Base-by-base conservation (phyloP, 305 asterid species). In the Rubia balearica region DNA sequence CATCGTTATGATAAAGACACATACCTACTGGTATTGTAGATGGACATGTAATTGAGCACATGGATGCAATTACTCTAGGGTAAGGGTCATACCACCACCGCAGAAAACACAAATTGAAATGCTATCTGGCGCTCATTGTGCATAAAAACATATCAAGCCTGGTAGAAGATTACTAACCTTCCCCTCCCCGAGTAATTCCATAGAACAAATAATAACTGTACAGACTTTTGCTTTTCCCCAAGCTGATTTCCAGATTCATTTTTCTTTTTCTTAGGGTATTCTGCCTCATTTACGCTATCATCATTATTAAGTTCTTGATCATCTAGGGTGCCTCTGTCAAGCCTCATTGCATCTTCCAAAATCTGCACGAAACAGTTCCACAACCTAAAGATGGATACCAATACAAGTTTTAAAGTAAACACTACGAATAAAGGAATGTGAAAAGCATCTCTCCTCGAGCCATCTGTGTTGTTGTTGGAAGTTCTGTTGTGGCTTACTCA, bases 331-430 rank as follows among this genome's bases (percentile, higher is more conserved):
- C 92, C 96, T 73, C 76, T 81, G 33, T 88, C 90, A 9, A 90
- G 96, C 71, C 96, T 94, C 97, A 90, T 90, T 59, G 92, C 97
- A 76, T 90, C 97, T 55, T 96, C 97, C 78, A 90, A 81, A 70
- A 90, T 88, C 97, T 90, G 84, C 73, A 78, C 42, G 68, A 49
- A 60, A 71, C 55, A 36, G 42, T 22, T 10, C 76, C 69, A 69
- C 65, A 66, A 45, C 38, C 36, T 7, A 70, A 64, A 12, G 22
- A 19, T n/a, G 22, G 17, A 5, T 10, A 16, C 2, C n/a, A 27
- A 21, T 24, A 0, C 14, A 46, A 46, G 64, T 19, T 13, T 13
- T 27, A 55, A 22, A 10, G 21, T 49, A 6, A n/a, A 68, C 70
- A 45, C 33, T 42, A 10, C 38, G 14, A 45, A 60, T 60, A 42